Percentiles rank a stretch among this genome's conserved stretches.
These are phyloP conservation scores for Myrica gale DNA, from an alignment of 306 rosid species.

Conservation along the genomic window DNA sequence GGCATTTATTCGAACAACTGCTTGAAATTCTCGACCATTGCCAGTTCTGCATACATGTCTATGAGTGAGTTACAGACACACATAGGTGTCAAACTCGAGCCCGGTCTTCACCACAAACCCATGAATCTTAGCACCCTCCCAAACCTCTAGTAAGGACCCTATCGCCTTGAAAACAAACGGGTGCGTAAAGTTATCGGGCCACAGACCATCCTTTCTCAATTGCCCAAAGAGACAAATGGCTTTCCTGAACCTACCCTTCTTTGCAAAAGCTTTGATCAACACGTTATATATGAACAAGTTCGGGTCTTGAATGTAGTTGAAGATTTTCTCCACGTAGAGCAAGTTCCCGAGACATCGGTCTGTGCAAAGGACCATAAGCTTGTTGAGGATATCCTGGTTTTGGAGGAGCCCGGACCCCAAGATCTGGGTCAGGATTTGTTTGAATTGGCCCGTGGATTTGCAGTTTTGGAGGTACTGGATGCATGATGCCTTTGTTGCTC, in stretches of 20 bases:
- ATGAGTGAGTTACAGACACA: constrained; percentile 48
- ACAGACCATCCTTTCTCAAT: constrained; percentile 31
- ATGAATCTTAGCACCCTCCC: constrained; percentile 35
- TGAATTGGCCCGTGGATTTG: constrained; percentile 36
- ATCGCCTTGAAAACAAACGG: constrained; percentile 43
- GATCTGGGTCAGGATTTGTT: constrained; percentile 39
- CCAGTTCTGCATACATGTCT: constrained; percentile 33
- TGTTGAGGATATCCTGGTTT: constrained; percentile 30
- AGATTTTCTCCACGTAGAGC: constrained; percentile 31
- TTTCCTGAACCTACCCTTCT: constrained; percentile 28
- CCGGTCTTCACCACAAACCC: constrained; percentile 40
- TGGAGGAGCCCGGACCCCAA: constrained; percentile 35
- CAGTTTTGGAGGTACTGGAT: constrained; percentile 33
- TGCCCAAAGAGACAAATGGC: constrained; percentile 25
- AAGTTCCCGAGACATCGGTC: constrained; percentile 37
- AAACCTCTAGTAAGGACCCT: constrained; percentile 35
- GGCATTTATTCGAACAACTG: constrained; percentile 41
- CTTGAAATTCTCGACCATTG: constrained; percentile 11
- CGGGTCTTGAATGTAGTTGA: constrained; percentile 25
- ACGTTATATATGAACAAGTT: constrained; percentile 36
- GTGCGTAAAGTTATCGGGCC: constrained; percentile 44
- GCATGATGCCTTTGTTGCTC: constrained; percentile 25
- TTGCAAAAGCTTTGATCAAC: constrained; percentile 34
- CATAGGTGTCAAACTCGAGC: constrained; percentile 31
- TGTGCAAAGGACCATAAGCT: constrained; percentile 30